Conservation (phyloP, 306 rosid genomes). For the Rosa lucieae region DNA sequence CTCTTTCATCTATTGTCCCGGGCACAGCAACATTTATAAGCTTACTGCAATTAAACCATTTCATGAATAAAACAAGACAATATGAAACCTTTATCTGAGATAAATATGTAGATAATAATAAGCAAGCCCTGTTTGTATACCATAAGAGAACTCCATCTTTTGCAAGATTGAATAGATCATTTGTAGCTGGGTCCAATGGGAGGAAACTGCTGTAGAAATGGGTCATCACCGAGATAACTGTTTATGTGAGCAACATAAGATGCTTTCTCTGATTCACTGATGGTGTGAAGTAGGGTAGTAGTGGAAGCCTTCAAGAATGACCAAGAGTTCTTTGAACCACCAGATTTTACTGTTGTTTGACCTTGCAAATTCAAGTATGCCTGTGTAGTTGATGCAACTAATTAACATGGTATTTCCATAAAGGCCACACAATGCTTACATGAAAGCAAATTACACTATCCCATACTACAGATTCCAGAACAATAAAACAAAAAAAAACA, state of each 20-base stretch:
- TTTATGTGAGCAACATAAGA: conserved; percentile 90
- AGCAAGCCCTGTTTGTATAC: conserved; percentile 52
- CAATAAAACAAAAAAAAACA: background rate
- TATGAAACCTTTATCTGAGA: conserved; percentile 22
- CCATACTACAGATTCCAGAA: conserved; percentile 9
- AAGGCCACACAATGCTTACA: conserved; percentile 10
- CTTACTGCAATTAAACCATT: conserved; percentile 61
- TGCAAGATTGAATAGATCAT: conserved; percentile 65
- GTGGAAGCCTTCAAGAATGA: conserved; percentile 80
- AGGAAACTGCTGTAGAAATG: conserved; percentile 73
- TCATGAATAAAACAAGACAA: conserved; percentile 26
- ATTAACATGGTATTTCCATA: conserved; percentile 21
- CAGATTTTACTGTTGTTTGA: conserved; percentile 49
- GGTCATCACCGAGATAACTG: conserved; percentile 92
- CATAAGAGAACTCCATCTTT: conserved; percentile 96
- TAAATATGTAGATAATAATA: conserved; percentile 25
- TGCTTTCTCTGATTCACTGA: conserved; percentile 77
- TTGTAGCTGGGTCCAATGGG: conserved; percentile 71
- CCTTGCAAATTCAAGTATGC: conserved; percentile 70
- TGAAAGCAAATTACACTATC: conserved; percentile 9
- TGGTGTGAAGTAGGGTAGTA: conserved; percentile 94
- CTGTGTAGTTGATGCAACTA: conserved; percentile 42
- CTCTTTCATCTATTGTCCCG: conserved; percentile 94
- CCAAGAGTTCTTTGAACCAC: conserved; percentile 67
- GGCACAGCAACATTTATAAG: conserved; percentile 99